Evolutionary conservation across 2,329 filamentous ascomycete species (phyloP), one percentile per base, ranked within the genome.

Genomic region (Fusarium subtropicale): DNA sequence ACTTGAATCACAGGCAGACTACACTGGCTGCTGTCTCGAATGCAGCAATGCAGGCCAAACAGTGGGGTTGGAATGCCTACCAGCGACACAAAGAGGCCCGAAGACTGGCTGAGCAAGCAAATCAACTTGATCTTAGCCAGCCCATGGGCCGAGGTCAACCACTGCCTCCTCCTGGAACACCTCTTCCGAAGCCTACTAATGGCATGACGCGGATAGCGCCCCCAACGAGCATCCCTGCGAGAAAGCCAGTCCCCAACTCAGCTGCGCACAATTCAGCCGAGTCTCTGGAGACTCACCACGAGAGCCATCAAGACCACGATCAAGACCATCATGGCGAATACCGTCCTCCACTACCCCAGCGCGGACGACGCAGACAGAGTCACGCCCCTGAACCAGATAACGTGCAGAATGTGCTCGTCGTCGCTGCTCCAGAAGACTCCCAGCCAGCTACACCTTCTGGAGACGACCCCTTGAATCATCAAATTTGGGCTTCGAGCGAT

Each of bases 141-240:
- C 93, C 93, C 3, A 93, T 97, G 82, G 94, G 94, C 2, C 87
- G 93, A 39, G 93, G 93, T 0, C 90, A 91, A 71, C 93, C 93
- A 2, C 82, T 97, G 20, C 93, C 93, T 47, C 93, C 93, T 11
- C 92, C 91, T 4, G 94, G 93, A 3, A 90, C 87, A 45, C 93
- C 94, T 5, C 84, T 97, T 2, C 93, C 94, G 7, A 75, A 78
- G 3, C 87, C 84, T 42, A 91, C 90, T 1, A 87, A 89, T 36
- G 87, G 84, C 56, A 86, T 83, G 60, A 85, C 87, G 9, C 88
- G 87, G 74, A 85, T 86, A 45, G 86, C 85, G 48, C 72, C 71
- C 20, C 82, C 86, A 18, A 86, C 84, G 61, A 83, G 83, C 30
- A 83, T 90, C 2, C 87, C 90, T 5, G 90, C 88, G 75, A 84